phyloP scores from a whole-genome alignment of 768 basidiomycete genomes.

The Boletus pseudopeckii region DNA sequence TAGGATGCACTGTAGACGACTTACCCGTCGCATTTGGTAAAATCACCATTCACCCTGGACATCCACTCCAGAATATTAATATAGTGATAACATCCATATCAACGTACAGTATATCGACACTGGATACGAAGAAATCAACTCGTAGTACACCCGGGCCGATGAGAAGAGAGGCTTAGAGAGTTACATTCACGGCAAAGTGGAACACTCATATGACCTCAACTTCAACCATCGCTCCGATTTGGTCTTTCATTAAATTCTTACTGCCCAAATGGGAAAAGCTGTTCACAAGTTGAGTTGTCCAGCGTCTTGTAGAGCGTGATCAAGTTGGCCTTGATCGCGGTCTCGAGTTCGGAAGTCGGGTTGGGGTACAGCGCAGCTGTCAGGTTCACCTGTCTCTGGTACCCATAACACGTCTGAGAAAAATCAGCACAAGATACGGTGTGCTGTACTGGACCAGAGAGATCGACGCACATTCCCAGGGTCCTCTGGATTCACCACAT shows the following conservation, averaged over 20 bases:
- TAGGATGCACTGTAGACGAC: neutral
- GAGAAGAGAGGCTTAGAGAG: too few relatives aligned
- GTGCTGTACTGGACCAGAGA: neutral
- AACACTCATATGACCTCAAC: too few relatives aligned
- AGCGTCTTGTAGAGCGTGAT: constrained; percentile 14
- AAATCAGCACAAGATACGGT: constrained; percentile 1
- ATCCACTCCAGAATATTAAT: neutral
- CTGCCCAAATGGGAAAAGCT: constrained; percentile 17
- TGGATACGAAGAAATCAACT: neutral
- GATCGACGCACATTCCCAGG: constrained; percentile 8
- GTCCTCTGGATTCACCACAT: constrained; percentile 9
- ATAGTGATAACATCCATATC: neutral
- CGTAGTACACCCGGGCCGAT: neutral
- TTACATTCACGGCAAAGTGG: neutral
- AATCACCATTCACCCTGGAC: constrained; percentile 5
- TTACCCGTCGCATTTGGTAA: neutral
- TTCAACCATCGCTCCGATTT: too few relatives aligned
- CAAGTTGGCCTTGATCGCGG: constrained; percentile 22
- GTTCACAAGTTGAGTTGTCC: constrained; percentile 5
- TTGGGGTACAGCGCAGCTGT: constrained; percentile 20
- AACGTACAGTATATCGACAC: neutral
- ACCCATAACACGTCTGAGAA: constrained; percentile 14
- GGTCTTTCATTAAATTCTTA: neutral
- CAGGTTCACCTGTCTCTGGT: constrained; percentile 18
- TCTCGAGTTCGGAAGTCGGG: constrained; percentile 15